Evolutionary conservation across 331 rosid species (phyloP), one percentile per base, ranked within the genome.

Genomic region (Acacia pycnantha): DNA sequence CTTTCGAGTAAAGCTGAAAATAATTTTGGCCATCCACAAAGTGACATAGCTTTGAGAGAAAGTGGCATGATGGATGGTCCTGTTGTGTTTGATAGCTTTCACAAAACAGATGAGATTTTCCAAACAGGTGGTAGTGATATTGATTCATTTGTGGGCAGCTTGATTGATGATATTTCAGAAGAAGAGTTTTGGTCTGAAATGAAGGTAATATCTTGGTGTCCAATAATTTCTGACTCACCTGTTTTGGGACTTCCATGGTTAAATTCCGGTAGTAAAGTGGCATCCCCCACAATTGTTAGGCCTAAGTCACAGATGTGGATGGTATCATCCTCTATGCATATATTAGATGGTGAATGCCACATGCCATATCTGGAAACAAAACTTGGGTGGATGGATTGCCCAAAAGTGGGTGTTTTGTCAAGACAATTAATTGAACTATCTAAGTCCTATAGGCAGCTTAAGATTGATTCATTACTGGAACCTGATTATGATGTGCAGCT

Each of bases 101-200:
- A 84, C 67, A 26, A 62, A 80, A 82, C 77, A 31, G 86, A 86
- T 73, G 84, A 83, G 66, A 88, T 77, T 79, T 43, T 67, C 79
- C 74, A 70, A 26, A 22, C 73, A 27, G 90, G 86, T 65, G 37
- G 24, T 70, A 70, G 24, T 70, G 91, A 82, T 48, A 67, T 86
- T 79, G 82, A 79, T 86, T 87, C 79, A 75, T 82, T 88, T 76
- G 66, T 89, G n/a, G 88, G 90, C 77, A 76, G 76, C 83, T 58
- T 79, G 51, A 18, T 77, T 88, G 85, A 78, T 85, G 97, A 90
- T 85, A 89, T 81, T 82, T 83, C 72, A 7, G 94, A 95, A 81
- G 99, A 92, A 84, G 92, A 89, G 50, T 95, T 93, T 88, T 95
- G 99, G 99, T 90, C 97, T 80, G 88, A 95, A 88, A 84, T 95